Evolutionary conservation across 169 alveolate species (phyloP).

Genomic region (Plasmodium relictum): DNA sequence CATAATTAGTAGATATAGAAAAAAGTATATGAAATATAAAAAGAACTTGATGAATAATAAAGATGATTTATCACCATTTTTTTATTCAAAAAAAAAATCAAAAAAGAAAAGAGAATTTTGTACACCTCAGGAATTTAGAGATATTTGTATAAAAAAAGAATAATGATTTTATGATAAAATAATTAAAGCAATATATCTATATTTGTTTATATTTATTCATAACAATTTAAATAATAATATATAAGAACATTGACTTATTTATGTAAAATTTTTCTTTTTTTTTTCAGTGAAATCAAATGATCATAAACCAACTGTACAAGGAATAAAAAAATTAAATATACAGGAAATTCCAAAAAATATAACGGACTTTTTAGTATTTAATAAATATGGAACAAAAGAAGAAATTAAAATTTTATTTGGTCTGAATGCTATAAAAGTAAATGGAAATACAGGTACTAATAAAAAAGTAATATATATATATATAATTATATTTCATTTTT

Average conservation of each 20-base stretch:
- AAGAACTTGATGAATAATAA: conserved; percentile 54
- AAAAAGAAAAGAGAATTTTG: conserved; percentile 49
- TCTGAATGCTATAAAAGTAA: conserved; percentile 71
- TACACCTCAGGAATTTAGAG: conserved; percentile 51
- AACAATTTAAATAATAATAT: background rate
- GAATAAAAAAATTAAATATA: conserved; percentile 47
- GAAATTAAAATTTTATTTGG: conserved; percentile 75
- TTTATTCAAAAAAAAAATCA: conserved; percentile 49
- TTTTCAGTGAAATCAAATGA: conserved; percentile 41
- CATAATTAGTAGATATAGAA: conserved; percentile 67
- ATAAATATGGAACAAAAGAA: conserved; percentile 59
- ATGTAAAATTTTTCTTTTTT: background rate
- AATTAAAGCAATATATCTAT: background rate
- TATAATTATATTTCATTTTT: background rate
- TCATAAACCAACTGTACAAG: conserved; percentile 39
- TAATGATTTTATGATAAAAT: too few relatives aligned
- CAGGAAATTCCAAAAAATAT: conserved; percentile 57
- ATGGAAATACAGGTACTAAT: conserved; percentile 58
- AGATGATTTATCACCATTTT: conserved; percentile 71
- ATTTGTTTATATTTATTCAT: background rate
- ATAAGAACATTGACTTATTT: background rate
- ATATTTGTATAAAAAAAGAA: conserved; percentile 25
- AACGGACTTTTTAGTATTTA: conserved; percentile 59
- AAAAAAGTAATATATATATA: background rate
- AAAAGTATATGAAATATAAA: conserved; percentile 53